Evolutionary conservation across 345 rosid genomes (phyloP).

Genomic region (Heritiera fomes): DNA sequence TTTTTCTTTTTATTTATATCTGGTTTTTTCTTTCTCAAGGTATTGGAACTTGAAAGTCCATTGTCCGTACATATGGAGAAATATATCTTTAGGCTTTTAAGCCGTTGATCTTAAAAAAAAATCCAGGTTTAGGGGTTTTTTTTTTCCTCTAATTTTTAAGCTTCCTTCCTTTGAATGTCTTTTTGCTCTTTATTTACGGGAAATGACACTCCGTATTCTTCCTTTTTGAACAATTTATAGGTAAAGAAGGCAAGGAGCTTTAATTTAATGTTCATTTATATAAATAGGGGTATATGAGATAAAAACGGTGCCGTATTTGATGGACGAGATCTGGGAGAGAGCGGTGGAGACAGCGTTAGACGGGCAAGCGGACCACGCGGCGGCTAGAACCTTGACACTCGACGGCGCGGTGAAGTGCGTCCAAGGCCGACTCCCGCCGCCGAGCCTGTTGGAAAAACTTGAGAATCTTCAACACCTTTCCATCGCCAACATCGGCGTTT

Average conservation of each 20-base stretch:
- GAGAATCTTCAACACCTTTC: constrained; percentile 68
- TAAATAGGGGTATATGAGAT: constrained; percentile 31
- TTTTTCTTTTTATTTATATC: not conserved
- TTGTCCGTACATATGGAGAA: constrained; percentile 15
- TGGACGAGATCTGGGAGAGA: constrained; percentile 87
- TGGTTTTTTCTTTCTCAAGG: constrained; percentile 8
- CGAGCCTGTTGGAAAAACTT: constrained; percentile 51
- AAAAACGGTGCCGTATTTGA: constrained; percentile 29
- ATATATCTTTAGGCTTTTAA: constrained; percentile 29
- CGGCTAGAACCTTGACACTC: constrained; percentile 49
- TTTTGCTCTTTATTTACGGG: not conserved
- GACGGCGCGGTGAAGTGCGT: constrained; percentile 83
- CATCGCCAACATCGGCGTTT: constrained; percentile 60
- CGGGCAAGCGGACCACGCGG: constrained; percentile 51
- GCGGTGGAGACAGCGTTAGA: constrained; percentile 69
- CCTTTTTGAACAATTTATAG: not conserved
- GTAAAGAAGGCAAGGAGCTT: not conserved
- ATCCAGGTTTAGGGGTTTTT: constrained; percentile 13
- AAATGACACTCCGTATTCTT: not conserved
- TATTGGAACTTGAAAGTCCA: not conserved
- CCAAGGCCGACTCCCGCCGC: constrained; percentile 59
- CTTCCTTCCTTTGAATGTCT: not conserved
- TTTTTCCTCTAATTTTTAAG: not conserved
- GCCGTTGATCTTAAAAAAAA: not conserved
- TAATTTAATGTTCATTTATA: not conserved